phyloP scores from a whole-genome alignment of 1,139 yeast genomes.

The Magnusiomyces magnusii region DNA sequence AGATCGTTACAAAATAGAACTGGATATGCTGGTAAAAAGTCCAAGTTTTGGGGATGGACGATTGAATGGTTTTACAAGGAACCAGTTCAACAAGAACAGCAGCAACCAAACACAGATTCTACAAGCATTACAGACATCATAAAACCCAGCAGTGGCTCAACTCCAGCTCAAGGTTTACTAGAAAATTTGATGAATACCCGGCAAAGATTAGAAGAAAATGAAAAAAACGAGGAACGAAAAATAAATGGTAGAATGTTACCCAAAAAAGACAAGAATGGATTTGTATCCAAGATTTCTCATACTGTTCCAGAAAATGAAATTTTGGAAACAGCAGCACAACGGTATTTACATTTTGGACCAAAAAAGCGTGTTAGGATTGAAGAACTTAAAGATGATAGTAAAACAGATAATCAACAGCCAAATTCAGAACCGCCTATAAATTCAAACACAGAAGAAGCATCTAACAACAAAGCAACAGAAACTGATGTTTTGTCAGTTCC shows the following conservation, averaged over 20 bases:
- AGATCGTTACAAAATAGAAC: conserved; percentile 60
- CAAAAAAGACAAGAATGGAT: neutral
- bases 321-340: conserved; percentile 6
- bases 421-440: neutral
- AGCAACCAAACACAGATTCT: neutral
- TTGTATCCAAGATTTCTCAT: conserved; percentile 6
- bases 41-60: conserved; percentile 62
- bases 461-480: too few relatives aligned
- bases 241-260: neutral
- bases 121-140: neutral
- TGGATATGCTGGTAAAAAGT: conserved; percentile 60
- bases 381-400: neutral
- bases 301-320: conserved; percentile 10
- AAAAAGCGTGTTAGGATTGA: neutral
- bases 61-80: conserved; percentile 52
- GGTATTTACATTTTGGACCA: neutral
- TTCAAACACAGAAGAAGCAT: neutral
- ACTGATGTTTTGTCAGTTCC: neutral
- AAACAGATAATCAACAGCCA: neutral
- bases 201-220: neutral
- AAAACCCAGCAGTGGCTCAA: neutral
- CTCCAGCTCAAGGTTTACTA: neutral
- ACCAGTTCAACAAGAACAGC: neutral
- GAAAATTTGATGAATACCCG: neutral
- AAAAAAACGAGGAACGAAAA: conserved; percentile 1